Conservation (phyloP, 495 filamentous ascomycete species). For the Lasiosphaeria ovina region DNA sequence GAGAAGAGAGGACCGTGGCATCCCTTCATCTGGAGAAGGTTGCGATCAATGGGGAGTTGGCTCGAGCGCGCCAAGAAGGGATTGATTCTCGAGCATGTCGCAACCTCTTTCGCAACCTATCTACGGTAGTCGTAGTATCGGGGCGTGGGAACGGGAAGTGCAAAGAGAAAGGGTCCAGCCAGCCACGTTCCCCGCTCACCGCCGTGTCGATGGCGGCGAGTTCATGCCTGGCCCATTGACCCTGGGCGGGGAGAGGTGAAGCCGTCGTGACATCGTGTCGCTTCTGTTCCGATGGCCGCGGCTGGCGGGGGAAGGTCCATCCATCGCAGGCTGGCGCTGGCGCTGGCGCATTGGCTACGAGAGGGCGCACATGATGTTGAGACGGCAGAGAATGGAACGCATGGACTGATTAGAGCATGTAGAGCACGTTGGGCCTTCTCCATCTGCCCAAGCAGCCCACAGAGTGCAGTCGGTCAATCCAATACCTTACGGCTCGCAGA, state of each 20-base stretch:
- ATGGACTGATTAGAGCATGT: slow-evolving; percentile 7
- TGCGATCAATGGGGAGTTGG: neutral
- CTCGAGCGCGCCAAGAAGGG: too few relatives aligned
- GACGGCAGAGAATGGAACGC: slow-evolving; percentile 25
- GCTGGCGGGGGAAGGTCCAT: neutral
- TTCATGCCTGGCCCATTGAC: slow-evolving; percentile 4
- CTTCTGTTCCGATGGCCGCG: slow-evolving; percentile 1
- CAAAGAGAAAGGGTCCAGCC: neutral
- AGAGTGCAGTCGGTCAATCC: neutral
- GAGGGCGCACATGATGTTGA: slow-evolving; percentile 17
- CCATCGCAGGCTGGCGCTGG: slow-evolving; percentile 5
- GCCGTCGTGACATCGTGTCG: slow-evolving; percentile 23
- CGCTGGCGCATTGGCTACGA: slow-evolving; percentile 11
- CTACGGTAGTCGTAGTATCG: neutral
- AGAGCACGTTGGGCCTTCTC: neutral
- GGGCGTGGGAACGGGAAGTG: neutral
- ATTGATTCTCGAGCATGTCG: neutral
- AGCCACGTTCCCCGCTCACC: slow-evolving; percentile 6
- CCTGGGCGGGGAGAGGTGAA: slow-evolving; percentile 4
- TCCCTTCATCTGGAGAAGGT: neutral
- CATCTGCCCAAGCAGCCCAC: neutral
- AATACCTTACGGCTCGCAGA: neutral
- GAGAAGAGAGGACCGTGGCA: slow-evolving; percentile 5
- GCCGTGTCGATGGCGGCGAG: slow-evolving; percentile 8
- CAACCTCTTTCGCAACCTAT: neutral